Base-by-base conservation (phyloP, 371 early-diverging fungal genomes). In the Apophysomyces ossiformis region DNA sequence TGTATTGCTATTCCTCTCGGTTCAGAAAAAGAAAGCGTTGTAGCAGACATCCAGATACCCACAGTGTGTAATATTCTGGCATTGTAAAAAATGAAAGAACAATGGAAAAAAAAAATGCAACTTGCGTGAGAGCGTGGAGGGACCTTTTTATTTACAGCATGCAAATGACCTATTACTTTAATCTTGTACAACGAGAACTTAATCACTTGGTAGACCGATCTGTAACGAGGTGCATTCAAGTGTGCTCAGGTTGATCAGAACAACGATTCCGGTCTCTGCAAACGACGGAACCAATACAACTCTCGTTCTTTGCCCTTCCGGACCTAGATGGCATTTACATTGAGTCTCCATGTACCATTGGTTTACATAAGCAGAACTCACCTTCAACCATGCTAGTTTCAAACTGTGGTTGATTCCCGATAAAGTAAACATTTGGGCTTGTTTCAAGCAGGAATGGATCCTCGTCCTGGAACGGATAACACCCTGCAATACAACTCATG, bases 331-430 rank as follows among this genome's bases (percentile, higher is more conserved):
- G 35, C 7, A 57, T 18, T 16, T 1, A 15, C 32, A 26, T 3
- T 26, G 32, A 26, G 32, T 26, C 32, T 26, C 32, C 32, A 26
- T 26, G 32, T 26, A 26, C 1, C 32, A 26, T 26, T 2, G 32
- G 1, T 26, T 26, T 26, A 26, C 32, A 26, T 26, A 26, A 26
- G 32, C 32, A 65, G 4, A 21, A n/a, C 41, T 70, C 78, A 85
- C 90, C 90, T 69, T 75, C 72, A 7, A 88, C 60, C 35, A 89
- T 39, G 32, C 72, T 75, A 7, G 91, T 88, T n/a, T 81, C 89
- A 71, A 91, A 95, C 58, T 80, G 72, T 26, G 85, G 85, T 69
- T 97, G 97, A 72, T 95, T 96, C n/a, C 96, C 97, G 32, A 95
- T 75, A 74, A 94, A 89, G 69, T 93, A 96, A 13, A 98, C 84